phyloP scores from a whole-genome alignment of 495 filamentous ascomycete species.

The Haplographium delicatum region DNA sequence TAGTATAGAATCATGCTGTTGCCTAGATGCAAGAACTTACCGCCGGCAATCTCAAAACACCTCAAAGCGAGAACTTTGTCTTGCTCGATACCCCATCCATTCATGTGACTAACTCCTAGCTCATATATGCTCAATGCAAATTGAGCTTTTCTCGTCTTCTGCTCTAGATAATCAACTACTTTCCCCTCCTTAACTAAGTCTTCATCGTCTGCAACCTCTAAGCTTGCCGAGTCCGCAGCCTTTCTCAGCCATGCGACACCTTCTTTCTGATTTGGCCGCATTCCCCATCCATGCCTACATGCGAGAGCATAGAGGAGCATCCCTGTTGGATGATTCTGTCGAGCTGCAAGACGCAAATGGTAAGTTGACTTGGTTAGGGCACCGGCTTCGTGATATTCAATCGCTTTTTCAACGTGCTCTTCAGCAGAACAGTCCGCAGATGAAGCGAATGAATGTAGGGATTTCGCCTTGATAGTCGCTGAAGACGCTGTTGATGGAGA shows the following conservation, averaged over 20 bases:
- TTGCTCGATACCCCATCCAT: conserved; percentile 94
- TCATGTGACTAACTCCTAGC: conserved; percentile 93
- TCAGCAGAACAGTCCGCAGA: conserved; percentile 52
- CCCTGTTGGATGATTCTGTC: conserved; percentile 76
- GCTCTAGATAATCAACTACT: conserved; percentile 56
- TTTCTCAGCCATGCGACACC: conserved; percentile 86
- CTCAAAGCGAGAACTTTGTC: conserved; percentile 82
- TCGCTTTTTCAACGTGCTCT: conserved; percentile 81
- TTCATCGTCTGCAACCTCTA: conserved; percentile 80
- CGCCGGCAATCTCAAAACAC: conserved; percentile 93
- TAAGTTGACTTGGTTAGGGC: conserved; percentile 88
- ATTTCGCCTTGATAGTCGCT: conserved; percentile 55
- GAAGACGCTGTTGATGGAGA: conserved; percentile 61
- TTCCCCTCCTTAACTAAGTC: conserved; percentile 57
- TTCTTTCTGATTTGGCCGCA: conserved; percentile 83
- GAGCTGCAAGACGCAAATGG: conserved; percentile 86
- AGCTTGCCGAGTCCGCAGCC: conserved; percentile 76
- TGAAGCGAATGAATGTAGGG: conserved; percentile 41
- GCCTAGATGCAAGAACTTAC: conserved; percentile 38
- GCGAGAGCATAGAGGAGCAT: conserved; percentile 96
- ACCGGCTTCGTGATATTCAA: conserved; percentile 81
- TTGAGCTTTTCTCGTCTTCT: conserved; percentile 78
- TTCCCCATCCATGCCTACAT: conserved; percentile 97
- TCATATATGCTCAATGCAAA: conserved; percentile 95
- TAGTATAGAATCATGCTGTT: conserved; percentile 11